Conservation (phyloP, 345 rosid species). For the Sisymbrium irio region DNA sequence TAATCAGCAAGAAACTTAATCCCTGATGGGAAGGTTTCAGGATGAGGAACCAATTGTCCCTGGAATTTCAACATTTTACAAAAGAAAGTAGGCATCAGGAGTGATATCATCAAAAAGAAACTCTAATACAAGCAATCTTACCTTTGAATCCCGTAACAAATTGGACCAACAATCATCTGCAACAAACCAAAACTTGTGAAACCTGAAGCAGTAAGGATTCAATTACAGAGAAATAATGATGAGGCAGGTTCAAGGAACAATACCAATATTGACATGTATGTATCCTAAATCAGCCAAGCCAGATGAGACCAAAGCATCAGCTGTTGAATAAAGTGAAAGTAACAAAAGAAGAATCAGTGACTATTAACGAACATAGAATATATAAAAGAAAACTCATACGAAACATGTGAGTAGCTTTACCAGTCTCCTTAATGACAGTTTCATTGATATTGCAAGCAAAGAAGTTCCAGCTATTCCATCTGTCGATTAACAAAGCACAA, state of each 20-base stretch:
- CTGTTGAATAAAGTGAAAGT: conserved; percentile 38
- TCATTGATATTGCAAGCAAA: conserved; percentile 87
- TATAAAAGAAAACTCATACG: neutral
- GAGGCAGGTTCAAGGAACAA: conserved; percentile 6
- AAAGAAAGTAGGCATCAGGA: conserved; percentile 9
- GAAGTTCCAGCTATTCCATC: conserved; percentile 99
- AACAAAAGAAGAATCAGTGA: neutral
- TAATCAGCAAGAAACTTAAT: conserved; percentile 84
- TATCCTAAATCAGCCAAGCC: conserved; percentile 96
- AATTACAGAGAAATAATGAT: neutral
- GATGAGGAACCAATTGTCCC: conserved; percentile 81
- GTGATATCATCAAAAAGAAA: neutral
- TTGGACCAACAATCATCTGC: conserved; percentile 98
- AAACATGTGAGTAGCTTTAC: conserved; percentile 38
- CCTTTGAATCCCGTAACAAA: conserved; percentile 57
- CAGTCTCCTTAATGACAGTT: conserved; percentile 83
- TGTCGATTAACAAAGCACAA: conserved; percentile 40
- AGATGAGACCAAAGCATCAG: conserved; percentile 84
- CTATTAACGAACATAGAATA: neutral
- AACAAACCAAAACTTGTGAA: conserved; percentile 27
- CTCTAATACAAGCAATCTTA: conserved; percentile 18
- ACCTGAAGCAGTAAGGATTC: conserved; percentile 18
- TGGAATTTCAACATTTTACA: conserved; percentile 33
- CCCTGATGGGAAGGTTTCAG: conserved; percentile 83
- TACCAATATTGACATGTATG: conserved; percentile 82